Evolutionary conservation across 495 filamentous ascomycete species (phyloP), one percentile per base, ranked within the genome.

Genomic region (Xanthoparmelia taractica): DNA sequence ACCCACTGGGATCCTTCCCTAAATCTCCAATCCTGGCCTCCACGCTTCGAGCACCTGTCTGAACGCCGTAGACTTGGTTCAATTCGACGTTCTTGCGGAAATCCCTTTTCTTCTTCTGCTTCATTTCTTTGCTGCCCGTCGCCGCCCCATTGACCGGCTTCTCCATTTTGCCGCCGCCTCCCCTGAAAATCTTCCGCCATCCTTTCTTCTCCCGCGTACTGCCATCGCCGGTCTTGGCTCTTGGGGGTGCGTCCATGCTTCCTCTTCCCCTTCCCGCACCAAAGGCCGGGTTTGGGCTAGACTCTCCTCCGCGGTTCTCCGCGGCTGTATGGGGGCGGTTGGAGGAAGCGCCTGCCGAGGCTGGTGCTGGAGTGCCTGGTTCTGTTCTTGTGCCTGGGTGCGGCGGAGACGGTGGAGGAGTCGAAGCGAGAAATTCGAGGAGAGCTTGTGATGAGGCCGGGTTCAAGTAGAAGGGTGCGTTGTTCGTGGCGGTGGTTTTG

Each of bases 161-260:
- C 50, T 54, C 50, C 50, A 11, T 31, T 54, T 54, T 54, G 27
- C 17, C 50, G 8, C 50, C 50, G 20, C 59, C 59, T 2, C 60
- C 63, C 33, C 67, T 56, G 50, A 71, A 71, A 17, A 71, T 56
- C 25, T 66, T 67, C 50, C 65, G 69, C 69, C 67, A 69, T 17
- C 62, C 63, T 36, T 64, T 65, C 40, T 58, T 65, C 40, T 64
- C 56, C 48, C 37, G 60, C 38, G 18, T 57, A 17, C 34, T 50
- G 23, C 59, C 58, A 8, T 63, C 58, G 37, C 47, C 34, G 8
- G 57, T 59, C 20, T 43, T 40, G 37, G 47, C n/a, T 47, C 40
- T 29, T 63, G 52, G 54, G 33, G 23, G 40, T 40, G 56, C n/a
- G 45, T 56, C 62, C 38, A 57, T 34, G 59, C 47, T 47, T 31